Base-by-base conservation (phyloP, 768 basidiomycete genomes). In the Dacryopinax primogenitus region DNA sequence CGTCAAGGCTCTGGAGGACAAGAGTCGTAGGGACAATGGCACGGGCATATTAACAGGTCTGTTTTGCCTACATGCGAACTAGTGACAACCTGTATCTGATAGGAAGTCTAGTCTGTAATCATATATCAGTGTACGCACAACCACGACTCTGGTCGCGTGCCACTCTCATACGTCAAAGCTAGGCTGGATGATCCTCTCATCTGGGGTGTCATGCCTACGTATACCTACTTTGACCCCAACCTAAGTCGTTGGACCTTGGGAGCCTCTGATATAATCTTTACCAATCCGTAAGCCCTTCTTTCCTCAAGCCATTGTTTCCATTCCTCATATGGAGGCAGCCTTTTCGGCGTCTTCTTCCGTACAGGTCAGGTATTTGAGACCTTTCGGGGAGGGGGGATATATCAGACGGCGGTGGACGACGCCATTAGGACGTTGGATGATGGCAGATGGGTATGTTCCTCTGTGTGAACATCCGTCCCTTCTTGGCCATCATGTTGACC, bases 181-280 rank as follows among this genome's bases (percentile, higher is more conserved):
- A 92, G 88, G 23, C 78, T 90, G 63, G 90, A 92, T 71, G 90
- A 91, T 70, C 89, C 90, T 1, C 72, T 93, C 51, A 80, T 80
- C n/a, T 98, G 94, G 94, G 92, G 92, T 2, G 77, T 88, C 18
- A 83, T 92, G 62, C 92, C 92, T 0, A 71, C 81, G 26, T 73
- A 76, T 36, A 83, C 79, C 68, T 90, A 86, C 72, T 75, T 86
- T 26, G 76, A 76, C 63, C 75, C 86, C 11, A 76, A 78, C 33
- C 88, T 79, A n/a, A 71, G 73, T 2, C 81, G 94, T 62, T 98
- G 94, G 93, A 86, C 90, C 3, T 81, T 96, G 26, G 94, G 94
- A 35, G 92, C 92, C 11, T 86, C 88, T 6, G 94, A 98, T 65
- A 85, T 97, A 72, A 86, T 95, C 80, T 97, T 96, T 75, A 96